Evolutionary conservation across 169 alveolate genomes (phyloP).

Genomic region (Plasmodium gonderi): DNA sequence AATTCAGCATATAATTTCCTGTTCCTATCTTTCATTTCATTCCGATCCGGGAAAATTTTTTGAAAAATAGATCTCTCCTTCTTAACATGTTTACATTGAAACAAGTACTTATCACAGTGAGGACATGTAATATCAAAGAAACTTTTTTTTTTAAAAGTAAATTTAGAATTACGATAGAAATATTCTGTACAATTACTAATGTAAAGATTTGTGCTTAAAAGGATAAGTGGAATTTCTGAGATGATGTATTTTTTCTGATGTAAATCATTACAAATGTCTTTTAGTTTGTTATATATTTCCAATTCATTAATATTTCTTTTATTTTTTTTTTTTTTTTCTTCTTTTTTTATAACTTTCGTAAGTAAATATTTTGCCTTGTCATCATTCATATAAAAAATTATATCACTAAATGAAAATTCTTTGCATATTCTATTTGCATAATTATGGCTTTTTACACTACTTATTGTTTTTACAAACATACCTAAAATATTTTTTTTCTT

Average conservation of each 20-base stretch:
- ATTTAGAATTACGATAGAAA: constrained; percentile 11
- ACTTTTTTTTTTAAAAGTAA: constrained; percentile 33
- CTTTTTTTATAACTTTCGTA: constrained; percentile 43
- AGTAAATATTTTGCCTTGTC: constrained; percentile 33
- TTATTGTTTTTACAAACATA: constrained; percentile 8
- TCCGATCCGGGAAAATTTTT: not conserved
- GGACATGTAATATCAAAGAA: constrained; percentile 38
- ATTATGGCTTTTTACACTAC: constrained; percentile 20
- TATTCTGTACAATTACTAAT: constrained; percentile 23
- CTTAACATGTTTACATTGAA: constrained; percentile 47
- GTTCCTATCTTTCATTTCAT: not conserved
- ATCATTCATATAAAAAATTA: constrained; percentile 46
- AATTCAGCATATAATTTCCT: not conserved
- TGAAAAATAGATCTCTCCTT: constrained; percentile 25
- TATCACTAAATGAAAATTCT: constrained; percentile 48
- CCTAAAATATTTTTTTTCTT: constrained; percentile 36
- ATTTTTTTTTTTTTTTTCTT: constrained; percentile 29
- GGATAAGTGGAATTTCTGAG: constrained; percentile 17
- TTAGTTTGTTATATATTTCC: constrained; percentile 40
- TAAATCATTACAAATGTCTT: constrained; percentile 5
- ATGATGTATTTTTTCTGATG: constrained; percentile 27
- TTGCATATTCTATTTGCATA: not conserved
- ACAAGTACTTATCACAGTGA: constrained; percentile 49
- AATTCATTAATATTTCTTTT: constrained; percentile 45
- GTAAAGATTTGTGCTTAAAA: constrained; percentile 30